Evolutionary conservation across 345 rosid genomes (phyloP), one percentile per base, ranked within the genome.

Genomic region (Salix caprea): DNA sequence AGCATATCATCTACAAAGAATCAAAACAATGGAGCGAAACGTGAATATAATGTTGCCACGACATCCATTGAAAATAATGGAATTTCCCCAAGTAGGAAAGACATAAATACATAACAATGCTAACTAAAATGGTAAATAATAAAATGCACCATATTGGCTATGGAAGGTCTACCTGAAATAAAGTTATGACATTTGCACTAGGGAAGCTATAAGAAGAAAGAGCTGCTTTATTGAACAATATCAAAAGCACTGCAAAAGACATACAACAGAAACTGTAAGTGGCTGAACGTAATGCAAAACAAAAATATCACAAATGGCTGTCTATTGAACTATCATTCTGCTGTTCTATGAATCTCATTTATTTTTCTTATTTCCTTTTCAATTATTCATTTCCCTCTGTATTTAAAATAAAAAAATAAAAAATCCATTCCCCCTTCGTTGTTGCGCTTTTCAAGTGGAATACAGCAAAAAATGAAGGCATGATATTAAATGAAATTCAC

Each of bases 191-290:
- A 85, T 94, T 94, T 16, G 92, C 99, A 74, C 88, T 90, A 0
- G 98, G 98, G 84, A 96, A 96, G 24, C 73, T 86, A 74, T 89
- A 96, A 40, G 99, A 90, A 73, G 99, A 96, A 70, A 96, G 96
- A 75, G 98, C 99, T 37, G 99, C 99, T 90, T 94, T 96, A 78
- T 96, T 96, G 90, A 96, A 94, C 82, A 96, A 77, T 56, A 96
- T 85, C 74, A 96, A 87, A 78, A 96, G 91, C 81, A 94, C 99
- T 96, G 94, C 82, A 78, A 74, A 39, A 42, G 46, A 62, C 34
- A 58, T 12, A 42, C 68, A 65, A 2, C 36, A 13, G 19, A 65
- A 58, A 39, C 1, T 14, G 46, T 54, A 44, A 73, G 52, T 21
- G 30, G 37, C 30, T 32, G 54, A 70, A 74, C 42, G 7, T 60